Evolutionary conservation across 805 yeast species (phyloP).

Genomic region (Ogataea allantospora): DNA sequence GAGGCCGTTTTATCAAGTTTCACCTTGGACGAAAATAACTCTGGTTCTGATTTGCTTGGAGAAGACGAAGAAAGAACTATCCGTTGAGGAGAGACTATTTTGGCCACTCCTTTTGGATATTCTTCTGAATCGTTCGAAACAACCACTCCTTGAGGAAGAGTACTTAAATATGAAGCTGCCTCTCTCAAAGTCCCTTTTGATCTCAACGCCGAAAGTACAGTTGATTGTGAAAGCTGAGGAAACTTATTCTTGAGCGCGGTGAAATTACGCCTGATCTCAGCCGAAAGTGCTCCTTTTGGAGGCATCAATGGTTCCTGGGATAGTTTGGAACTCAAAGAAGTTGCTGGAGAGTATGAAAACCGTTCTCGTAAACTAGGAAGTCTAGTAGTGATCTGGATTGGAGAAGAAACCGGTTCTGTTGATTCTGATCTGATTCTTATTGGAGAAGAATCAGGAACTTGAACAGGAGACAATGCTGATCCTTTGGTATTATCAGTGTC

Average conservation of each 20-base stretch:
- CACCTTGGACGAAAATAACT: constrained; percentile 31
- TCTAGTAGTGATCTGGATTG: constrained; percentile 24
- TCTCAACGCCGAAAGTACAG: constrained; percentile 33
- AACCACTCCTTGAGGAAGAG: constrained; percentile 21
- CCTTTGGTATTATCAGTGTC: constrained; percentile 2
- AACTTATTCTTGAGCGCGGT: constrained; percentile 32
- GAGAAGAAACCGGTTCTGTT: constrained; percentile 23
- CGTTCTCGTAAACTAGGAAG: constrained; percentile 39
- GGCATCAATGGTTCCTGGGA: constrained; percentile 6
- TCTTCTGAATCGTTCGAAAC: constrained; percentile 8
- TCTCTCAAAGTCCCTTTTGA: constrained; percentile 32
- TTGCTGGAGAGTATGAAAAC: constrained; percentile 37
- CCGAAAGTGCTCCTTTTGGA: constrained; percentile 21
- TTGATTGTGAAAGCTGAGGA: constrained; percentile 31
- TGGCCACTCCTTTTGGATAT: constrained; percentile 14
- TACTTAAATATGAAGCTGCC: constrained; percentile 29
- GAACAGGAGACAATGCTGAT: constrained; percentile 33
- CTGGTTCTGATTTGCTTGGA: constrained; percentile 20
- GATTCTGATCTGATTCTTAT: constrained; percentile 8
- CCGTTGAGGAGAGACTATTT: constrained; percentile 12
- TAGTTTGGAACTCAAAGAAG: constrained; percentile 5
- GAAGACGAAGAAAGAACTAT: constrained; percentile 21
- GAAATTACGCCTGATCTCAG: constrained; percentile 30
- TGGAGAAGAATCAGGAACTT: constrained; percentile 54
- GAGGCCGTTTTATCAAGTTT: constrained; percentile 19